Conservation (phyloP, 805 yeast genomes). For the Metschnikowia reukaufii region DNA sequence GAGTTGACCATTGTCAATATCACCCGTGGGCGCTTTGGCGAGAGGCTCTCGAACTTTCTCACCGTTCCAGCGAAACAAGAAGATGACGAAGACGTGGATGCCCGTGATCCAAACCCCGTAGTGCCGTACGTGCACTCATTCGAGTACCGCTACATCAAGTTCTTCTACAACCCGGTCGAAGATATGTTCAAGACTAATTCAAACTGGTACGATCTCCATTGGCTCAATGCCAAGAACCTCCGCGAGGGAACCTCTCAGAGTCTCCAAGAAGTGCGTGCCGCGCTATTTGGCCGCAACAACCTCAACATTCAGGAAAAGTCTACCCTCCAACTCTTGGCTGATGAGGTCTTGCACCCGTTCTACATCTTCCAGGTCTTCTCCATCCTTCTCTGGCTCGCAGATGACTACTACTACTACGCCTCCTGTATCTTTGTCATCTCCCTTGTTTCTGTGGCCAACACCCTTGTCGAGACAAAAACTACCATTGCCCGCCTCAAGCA, state of each 20-base stretch:
- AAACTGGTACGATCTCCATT: slow-evolving; percentile 81
- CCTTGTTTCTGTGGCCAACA: slow-evolving; percentile 70
- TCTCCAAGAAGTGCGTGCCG: slow-evolving; percentile 61
- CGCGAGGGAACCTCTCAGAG: slow-evolving; percentile 73
- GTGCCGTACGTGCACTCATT: slow-evolving; percentile 71
- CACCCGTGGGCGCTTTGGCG: slow-evolving; percentile 60
- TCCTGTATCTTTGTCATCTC: slow-evolving; percentile 88
- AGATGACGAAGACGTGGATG: slow-evolving; percentile 21
- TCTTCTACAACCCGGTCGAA: slow-evolving; percentile 82
- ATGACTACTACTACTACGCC: slow-evolving; percentile 92
- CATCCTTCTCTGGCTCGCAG: slow-evolving; percentile 86
- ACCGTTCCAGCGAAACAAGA: slow-evolving; percentile 22
- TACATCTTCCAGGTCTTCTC: slow-evolving; percentile 94
- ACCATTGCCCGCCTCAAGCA: slow-evolving; percentile 71
- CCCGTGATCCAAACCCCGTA: slow-evolving; percentile 53
- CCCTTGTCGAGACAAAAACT: slow-evolving; percentile 80
- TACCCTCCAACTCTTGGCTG: slow-evolving; percentile 61
- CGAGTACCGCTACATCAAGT: slow-evolving; percentile 78
- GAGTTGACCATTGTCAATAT: slow-evolving; percentile 66
- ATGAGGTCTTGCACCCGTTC: slow-evolving; percentile 93
- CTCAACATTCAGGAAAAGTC: slow-evolving; percentile 77
- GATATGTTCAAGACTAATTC: slow-evolving; percentile 81
- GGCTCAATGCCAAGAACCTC: slow-evolving; percentile 61
- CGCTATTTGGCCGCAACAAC: slow-evolving; percentile 76
- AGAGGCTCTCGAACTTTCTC: slow-evolving; percentile 70